Conservation (phyloP, 352 stramenopile genomes). For the Phytophthora macrochlamydospora region DNA sequence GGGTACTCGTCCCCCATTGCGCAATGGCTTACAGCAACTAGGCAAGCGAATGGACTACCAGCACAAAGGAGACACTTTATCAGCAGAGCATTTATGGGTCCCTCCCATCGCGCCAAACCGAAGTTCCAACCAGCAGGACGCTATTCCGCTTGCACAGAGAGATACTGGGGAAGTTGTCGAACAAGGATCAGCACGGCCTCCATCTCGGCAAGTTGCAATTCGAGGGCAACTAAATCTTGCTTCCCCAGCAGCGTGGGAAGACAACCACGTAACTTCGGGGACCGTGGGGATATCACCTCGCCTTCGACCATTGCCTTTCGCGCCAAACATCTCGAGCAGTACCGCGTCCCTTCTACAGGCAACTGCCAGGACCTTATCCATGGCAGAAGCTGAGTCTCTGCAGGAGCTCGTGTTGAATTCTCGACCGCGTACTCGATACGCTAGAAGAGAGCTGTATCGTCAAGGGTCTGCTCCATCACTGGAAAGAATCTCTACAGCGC, state of each 20-base stretch:
- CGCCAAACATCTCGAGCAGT: constrained; percentile 13
- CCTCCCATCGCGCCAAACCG: constrained; percentile 8
- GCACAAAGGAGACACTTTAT: background rate
- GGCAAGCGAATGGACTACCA: constrained; percentile 5
- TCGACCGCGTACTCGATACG: constrained; percentile 59
- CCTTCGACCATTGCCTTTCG: constrained; percentile 15
- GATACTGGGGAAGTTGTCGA: background rate
- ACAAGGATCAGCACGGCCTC: constrained; percentile 8
- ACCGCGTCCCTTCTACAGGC: constrained; percentile 12
- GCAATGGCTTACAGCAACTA: constrained; percentile 9
- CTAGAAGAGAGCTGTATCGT: constrained; percentile 46
- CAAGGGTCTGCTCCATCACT: constrained; percentile 33
- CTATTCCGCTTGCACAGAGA: background rate
- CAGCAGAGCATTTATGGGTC: background rate
- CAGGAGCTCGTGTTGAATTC: constrained; percentile 38
- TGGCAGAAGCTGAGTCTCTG: constrained; percentile 15
- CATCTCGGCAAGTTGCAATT: constrained; percentile 43
- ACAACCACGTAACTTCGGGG: background rate
- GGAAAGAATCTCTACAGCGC: constrained; percentile 41
- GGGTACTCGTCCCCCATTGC: constrained; percentile 6
- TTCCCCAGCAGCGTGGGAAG: constrained; percentile 19
- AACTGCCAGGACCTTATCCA: constrained; percentile 6
- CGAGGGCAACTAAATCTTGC: constrained; percentile 34
- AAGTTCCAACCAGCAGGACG: constrained; percentile 33
- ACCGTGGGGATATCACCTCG: constrained; percentile 12